phyloP scores from a whole-genome alignment of 1,284 basidiomycete genomes.

The Retiboletus flavoniger region DNA sequence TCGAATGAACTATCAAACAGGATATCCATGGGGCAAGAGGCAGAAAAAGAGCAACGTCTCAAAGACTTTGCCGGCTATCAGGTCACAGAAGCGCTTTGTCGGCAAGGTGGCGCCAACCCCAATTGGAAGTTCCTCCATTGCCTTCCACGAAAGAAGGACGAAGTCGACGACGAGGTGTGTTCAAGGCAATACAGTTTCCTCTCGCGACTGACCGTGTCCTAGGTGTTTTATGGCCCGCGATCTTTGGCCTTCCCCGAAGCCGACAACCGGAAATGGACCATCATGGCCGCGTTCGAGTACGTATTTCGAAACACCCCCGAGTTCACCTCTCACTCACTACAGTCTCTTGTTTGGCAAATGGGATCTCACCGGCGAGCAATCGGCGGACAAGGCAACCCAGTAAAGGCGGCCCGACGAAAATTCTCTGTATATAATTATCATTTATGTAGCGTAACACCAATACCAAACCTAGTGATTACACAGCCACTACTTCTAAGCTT shows the following conservation, averaged over 20 bases:
- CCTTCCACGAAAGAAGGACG: conserved; percentile 87
- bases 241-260: conserved; percentile 75
- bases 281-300: conserved; percentile 84
- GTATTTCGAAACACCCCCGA: conserved; percentile 33
- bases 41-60: conserved; percentile 86
- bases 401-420: background rate
- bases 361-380: conserved; percentile 33
- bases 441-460: background rate
- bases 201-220: background rate
- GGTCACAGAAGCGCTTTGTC: conserved; percentile 84
- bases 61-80: conserved; percentile 92
- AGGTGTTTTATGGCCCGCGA: conserved; percentile 77
- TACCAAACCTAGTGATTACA: conserved; percentile 1
- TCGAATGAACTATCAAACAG: conserved; percentile 38
- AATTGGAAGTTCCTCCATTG: conserved; percentile 98
- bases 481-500: conserved; percentile 10
- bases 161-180: conserved; percentile 90
- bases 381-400: conserved; percentile 12
- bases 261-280: conserved; percentile 94
- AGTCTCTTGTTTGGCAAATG: conserved; percentile 54
- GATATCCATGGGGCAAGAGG: conserved; percentile 99
- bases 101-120: conserved; percentile 76
- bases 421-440: background rate
- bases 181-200: background rate
- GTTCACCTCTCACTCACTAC: conserved; percentile 8